phyloP scores from a whole-genome alignment of 2,329 filamentous ascomycete species.

The Elsinoe batatas region DNA sequence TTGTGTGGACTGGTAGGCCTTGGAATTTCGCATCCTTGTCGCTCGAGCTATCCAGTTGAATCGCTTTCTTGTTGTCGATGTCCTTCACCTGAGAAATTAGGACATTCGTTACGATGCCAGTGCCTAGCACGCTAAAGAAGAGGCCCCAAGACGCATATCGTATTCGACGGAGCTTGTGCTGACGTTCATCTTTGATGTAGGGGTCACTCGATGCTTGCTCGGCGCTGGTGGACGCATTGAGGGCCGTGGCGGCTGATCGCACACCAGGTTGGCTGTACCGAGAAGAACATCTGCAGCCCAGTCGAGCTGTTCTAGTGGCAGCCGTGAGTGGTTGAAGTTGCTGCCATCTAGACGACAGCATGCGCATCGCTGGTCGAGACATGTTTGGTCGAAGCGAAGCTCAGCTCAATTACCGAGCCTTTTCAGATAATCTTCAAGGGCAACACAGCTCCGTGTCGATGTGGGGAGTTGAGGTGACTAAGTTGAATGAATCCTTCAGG shows the following conservation, averaged over 20 bases:
- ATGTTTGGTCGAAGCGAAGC: background rate
- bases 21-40: constrained; percentile 35
- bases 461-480: too few relatives aligned
- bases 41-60: constrained; percentile 27
- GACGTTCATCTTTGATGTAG: constrained; percentile 17
- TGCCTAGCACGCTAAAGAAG: constrained; percentile 23
- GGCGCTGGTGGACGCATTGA: background rate
- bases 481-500: too few relatives aligned
- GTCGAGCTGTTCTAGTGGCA: constrained; percentile 5
- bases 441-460: too few relatives aligned
- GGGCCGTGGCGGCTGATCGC: constrained; percentile 20
- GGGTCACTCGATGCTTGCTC: constrained; percentile 21
- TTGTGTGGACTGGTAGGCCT: constrained; percentile 47
- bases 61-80: constrained; percentile 19
- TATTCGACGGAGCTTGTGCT: constrained; percentile 26
- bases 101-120: constrained; percentile 22
- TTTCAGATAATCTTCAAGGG: too few relatives aligned
- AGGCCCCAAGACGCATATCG: constrained; percentile 29
- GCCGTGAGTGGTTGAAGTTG: background rate
- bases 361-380: constrained; percentile 16
- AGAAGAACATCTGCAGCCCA: constrained; percentile 23
- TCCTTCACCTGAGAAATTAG: too few relatives aligned
- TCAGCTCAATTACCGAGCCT: too few relatives aligned
- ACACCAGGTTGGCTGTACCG: constrained; percentile 28
- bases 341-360: constrained; percentile 16